Conservation (phyloP, 2,329 filamentous ascomycete species). For the Cordyceps cateniannulata region DNA sequence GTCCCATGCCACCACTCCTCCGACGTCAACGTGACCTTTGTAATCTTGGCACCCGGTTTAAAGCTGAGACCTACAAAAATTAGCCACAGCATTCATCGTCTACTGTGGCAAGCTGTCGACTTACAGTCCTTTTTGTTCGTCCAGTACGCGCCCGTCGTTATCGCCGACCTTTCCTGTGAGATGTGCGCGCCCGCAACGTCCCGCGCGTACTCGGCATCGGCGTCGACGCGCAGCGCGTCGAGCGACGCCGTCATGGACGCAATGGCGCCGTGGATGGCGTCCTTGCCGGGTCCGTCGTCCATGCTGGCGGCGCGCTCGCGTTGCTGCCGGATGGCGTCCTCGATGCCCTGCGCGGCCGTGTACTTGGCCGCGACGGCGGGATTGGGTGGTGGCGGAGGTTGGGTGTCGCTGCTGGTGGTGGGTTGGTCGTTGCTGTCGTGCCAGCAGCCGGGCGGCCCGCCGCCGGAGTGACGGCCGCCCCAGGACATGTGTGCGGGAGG, state of each 20-base stretch:
- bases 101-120: not conserved
- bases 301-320: conserved; percentile 26
- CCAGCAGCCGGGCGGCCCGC: conserved; percentile 27
- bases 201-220: conserved; percentile 41
- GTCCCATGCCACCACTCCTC: conserved; percentile 6
- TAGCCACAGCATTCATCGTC: not conserved
- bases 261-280: conserved; percentile 28
- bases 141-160: not conserved
- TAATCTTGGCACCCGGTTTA: not conserved
- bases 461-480: not conserved
- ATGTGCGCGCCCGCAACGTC: conserved; percentile 28
- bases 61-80: not conserved
- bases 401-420: conserved; percentile 12
- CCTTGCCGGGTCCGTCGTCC: conserved; percentile 18
- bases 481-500: not conserved
- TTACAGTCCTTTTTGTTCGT: conserved; percentile 3
- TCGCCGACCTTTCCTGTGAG: not conserved
- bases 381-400: conserved; percentile 16
- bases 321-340: conserved; percentile 16
- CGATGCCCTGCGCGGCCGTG: conserved; percentile 27
- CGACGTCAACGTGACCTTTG: not conserved
- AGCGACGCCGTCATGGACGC: conserved; percentile 32
- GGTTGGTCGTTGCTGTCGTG: conserved; percentile 17
- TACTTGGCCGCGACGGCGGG: conserved; percentile 30
- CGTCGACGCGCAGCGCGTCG: conserved; percentile 34